Percentiles rank a stretch among this genome's conserved stretches.
These are phyloP conservation scores for Smittium culicis DNA, from an alignment of 371 early-diverging fungal genomes.

Conservation along the genomic window DNA sequence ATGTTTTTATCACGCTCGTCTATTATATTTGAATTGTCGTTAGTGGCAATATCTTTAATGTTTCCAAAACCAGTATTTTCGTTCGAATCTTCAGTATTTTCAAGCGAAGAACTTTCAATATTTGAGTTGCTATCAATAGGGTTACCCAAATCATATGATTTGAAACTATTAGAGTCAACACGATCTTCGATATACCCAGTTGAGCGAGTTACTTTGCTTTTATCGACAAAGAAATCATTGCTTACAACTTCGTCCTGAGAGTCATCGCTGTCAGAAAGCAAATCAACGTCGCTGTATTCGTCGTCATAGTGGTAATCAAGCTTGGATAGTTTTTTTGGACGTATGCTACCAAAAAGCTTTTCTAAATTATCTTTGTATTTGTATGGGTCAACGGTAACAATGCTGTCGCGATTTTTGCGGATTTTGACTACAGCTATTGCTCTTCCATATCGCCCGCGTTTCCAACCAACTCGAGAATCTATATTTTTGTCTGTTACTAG, in stretches of 20 bases:
- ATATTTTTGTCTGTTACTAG: conserved; percentile 55
- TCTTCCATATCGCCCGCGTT: conserved; percentile 57
- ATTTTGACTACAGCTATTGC: conserved; percentile 58
- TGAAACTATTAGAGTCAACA: no score
- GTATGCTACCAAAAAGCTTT: conserved; percentile 41
- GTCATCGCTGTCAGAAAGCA: background rate
- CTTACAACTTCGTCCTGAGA: no score
- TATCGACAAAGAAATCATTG: no score
- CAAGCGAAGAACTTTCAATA: no score
- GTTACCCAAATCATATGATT: no score
- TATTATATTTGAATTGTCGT: no score
- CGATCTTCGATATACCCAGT: no score
- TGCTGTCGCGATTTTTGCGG: conserved; percentile 36
- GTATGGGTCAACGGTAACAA: conserved; percentile 14
- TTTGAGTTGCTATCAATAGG: no score
- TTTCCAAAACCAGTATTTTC: background rate
- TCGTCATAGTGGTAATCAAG: conserved; percentile 36
- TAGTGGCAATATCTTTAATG: background rate
- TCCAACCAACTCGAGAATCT: conserved; percentile 52
- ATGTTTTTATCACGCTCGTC: background rate
- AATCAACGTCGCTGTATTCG: conserved; percentile 16
- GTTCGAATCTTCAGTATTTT: no score
- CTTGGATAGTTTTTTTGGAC: conserved; percentile 31
- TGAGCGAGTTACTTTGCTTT: no score
- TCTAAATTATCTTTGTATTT: conserved; percentile 43